These are phyloP conservation scores for Rhypophila decipiens DNA, from an alignment of 495 filamentous ascomycete species.

Conservation along the genomic window DNA sequence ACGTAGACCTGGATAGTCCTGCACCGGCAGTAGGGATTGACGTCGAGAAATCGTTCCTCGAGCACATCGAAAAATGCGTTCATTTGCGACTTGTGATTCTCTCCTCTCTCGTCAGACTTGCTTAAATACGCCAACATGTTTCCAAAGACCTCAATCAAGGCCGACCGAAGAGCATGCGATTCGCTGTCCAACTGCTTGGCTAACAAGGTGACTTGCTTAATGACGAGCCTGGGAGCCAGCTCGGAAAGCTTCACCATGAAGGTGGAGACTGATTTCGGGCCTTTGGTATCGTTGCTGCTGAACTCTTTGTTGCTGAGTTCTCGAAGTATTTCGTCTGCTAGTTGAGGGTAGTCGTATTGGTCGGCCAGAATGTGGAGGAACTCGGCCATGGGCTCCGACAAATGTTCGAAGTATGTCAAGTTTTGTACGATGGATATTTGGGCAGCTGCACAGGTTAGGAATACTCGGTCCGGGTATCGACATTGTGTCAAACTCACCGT, in stretches of 20 bases:
- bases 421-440: constrained; percentile 98
- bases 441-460: constrained; percentile 56
- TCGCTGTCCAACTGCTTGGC: constrained; percentile 94
- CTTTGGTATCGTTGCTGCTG: constrained; percentile 88
- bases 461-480: background rate
- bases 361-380: constrained; percentile 93
- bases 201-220: constrained; percentile 92
- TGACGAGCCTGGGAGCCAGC: constrained; percentile 81
- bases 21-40: constrained; percentile 94
- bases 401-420: constrained; percentile 94
- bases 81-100: constrained; percentile 88
- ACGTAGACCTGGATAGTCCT: constrained; percentile 88
- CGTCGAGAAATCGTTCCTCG: constrained; percentile 91
- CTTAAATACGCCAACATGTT: constrained; percentile 88
- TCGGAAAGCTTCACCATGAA: constrained; percentile 97
- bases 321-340: constrained; percentile 87
- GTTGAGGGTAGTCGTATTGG: constrained; percentile 96
- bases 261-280: constrained; percentile 95
- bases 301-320: constrained; percentile 97
- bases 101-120: constrained; percentile 81
- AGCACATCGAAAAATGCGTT: constrained; percentile 95
- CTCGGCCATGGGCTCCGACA: constrained; percentile 98
- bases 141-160: constrained; percentile 97
- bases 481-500: constrained; percentile 53
- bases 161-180: constrained; percentile 90